Percentiles rank a stretch among this genome's conserved stretches.
phyloP scores from a whole-genome alignment of 768 basidiomycete genomes.

The Trametes cubensis region DNA sequence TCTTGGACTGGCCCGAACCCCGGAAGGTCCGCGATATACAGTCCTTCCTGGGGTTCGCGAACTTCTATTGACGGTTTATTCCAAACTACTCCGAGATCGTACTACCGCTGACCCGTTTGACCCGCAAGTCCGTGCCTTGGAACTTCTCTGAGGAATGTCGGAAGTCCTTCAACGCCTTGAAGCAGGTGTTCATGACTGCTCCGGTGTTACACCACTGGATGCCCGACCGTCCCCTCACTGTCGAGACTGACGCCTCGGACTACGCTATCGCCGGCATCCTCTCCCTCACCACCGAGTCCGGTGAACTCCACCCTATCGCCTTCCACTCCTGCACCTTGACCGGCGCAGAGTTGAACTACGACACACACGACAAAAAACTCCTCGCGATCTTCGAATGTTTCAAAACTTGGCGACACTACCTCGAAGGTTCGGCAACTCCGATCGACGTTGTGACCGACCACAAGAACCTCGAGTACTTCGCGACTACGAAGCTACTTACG shows the following conservation, averaged over 20 bases:
- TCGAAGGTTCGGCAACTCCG: slow-evolving; percentile 24
- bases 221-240: slow-evolving; percentile 13
- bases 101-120: slow-evolving; percentile 34
- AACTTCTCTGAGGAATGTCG: slow-evolving; percentile 17
- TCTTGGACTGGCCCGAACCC: slow-evolving; percentile 35
- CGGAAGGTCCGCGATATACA: slow-evolving; percentile 33
- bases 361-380: slow-evolving; percentile 57
- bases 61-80: slow-evolving; percentile 39
- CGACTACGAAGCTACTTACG: slow-evolving; percentile 34
- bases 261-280: slow-evolving; percentile 27
- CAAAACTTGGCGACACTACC: slow-evolving; percentile 28
- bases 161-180: slow-evolving; percentile 30
- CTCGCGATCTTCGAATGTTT: slow-evolving; percentile 46
- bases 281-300: slow-evolving; percentile 20
- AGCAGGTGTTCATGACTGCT: no score
- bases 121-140: slow-evolving; percentile 28
- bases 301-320: slow-evolving; percentile 34
- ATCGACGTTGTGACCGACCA: slow-evolving; percentile 38
- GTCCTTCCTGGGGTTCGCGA: slow-evolving; percentile 36
- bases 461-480: slow-evolving; percentile 43
- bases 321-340: slow-evolving; percentile 36
- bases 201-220: no score
- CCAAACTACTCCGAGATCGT: slow-evolving; percentile 37
- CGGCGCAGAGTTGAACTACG: slow-evolving; percentile 47
- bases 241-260: slow-evolving; percentile 32